These are phyloP conservation scores for Cercis canadensis DNA, from an alignment of 306 rosid species.

Conservation along the genomic window DNA sequence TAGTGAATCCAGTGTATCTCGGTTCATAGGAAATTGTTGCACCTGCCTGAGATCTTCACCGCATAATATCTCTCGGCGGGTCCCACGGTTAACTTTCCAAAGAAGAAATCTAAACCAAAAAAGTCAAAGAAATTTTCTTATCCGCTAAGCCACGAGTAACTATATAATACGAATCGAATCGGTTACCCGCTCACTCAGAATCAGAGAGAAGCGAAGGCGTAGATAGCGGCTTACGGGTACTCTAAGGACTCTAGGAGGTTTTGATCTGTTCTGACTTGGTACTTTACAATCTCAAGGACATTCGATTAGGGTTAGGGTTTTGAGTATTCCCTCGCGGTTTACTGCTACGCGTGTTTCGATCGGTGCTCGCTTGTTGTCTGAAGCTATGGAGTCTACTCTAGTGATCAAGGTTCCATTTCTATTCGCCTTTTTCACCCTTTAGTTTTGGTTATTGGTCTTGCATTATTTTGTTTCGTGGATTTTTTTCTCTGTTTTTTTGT, in stretches of 20 bases:
- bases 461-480: background rate
- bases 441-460: background rate
- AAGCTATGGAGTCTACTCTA: slow-evolving; percentile 62
- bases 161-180: background rate
- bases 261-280: background rate
- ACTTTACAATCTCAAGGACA: background rate
- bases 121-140: slow-evolving; percentile 53
- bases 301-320: slow-evolving; percentile 52
- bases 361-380: slow-evolving; percentile 13
- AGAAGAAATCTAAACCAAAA: slow-evolving; percentile 28
- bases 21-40: no score
- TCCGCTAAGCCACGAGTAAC: slow-evolving; percentile 43
- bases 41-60: no score
- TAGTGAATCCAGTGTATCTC: no score
- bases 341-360: slow-evolving; percentile 33
- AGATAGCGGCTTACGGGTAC: slow-evolving; percentile 51
- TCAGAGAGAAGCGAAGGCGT: slow-evolving; percentile 3
- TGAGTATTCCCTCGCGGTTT: background rate
- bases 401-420: slow-evolving; percentile 77
- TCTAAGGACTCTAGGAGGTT: slow-evolving; percentile 7
- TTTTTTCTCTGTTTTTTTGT: background rate
- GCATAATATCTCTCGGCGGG: background rate
- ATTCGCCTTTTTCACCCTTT: background rate
- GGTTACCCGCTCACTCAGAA: background rate
- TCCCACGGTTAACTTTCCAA: slow-evolving; percentile 39